A percentile compares a stretch with the other conserved stretches of the same genome.
Conservation (phyloP, 164 flowering plant species). For the Macadamia tetraphylla region DNA sequence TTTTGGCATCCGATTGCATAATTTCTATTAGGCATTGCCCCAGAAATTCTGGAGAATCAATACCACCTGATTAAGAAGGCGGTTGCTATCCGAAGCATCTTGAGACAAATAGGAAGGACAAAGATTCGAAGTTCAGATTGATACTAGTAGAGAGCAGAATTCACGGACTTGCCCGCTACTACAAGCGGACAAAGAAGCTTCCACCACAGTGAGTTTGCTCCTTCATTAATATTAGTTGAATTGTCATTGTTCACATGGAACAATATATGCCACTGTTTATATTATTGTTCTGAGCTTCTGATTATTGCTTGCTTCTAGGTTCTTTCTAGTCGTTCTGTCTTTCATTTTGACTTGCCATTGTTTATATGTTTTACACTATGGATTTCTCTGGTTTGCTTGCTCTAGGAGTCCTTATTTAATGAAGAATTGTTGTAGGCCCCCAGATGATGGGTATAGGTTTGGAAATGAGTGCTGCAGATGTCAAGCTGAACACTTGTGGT, state of each 20-base stretch:
- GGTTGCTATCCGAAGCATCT: constrained; percentile 84
- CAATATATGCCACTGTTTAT: too few species aligned
- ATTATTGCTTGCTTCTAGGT: background rate
- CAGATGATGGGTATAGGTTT: too few species aligned
- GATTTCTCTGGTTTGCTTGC: too few species aligned
- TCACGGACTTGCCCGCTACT: constrained; percentile 91
- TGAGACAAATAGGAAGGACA: constrained; percentile 94
- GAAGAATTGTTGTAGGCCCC: too few species aligned
- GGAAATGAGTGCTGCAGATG: too few species aligned
- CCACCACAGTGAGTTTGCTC: constrained; percentile 68
- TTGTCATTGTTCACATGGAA: background rate
- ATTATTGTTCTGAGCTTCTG: background rate
- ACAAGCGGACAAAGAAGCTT: constrained; percentile 94
- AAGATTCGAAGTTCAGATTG: constrained; percentile 89
- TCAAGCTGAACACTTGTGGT: too few species aligned
- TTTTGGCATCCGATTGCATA: background rate
- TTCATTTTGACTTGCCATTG: too few species aligned
- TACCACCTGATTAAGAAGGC: constrained; percentile 92
- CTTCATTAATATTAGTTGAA: background rate
- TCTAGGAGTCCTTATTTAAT: too few species aligned
- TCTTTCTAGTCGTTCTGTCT: too few species aligned
- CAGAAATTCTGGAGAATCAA: constrained; percentile 90
- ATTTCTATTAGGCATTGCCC: constrained; percentile 60
- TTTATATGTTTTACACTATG: too few species aligned
- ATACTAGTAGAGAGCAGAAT: constrained; percentile 96